phyloP scores from a whole-genome alignment of 179 eudicot species.

The Corrigiola litoralis region DNA sequence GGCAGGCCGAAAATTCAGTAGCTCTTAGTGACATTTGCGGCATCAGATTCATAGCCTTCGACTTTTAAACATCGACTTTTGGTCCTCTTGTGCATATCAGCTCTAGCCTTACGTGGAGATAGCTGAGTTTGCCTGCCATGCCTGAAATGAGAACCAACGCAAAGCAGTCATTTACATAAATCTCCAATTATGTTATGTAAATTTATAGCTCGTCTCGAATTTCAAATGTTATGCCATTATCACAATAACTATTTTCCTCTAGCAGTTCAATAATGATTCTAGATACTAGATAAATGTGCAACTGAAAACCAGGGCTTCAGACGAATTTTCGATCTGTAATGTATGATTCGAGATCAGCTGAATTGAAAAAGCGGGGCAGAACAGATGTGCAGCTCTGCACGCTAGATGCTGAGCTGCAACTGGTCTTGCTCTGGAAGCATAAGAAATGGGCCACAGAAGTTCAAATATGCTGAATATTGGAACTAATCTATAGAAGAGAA shows the following conservation, averaged over 20 bases:
- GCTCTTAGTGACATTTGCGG: slow-evolving; percentile 27
- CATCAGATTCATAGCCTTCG: slow-evolving; percentile 28
- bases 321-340: not conserved
- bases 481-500: not conserved
- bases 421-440: not conserved
- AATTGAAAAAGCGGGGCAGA: not conserved
- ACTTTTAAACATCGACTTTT: slow-evolving; percentile 23
- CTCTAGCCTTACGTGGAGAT: slow-evolving; percentile 29
- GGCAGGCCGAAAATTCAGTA: slow-evolving; percentile 13
- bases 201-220: too few species aligned
- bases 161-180: too few species aligned
- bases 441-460: not conserved
- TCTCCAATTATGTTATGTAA: too few species aligned
- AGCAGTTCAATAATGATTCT: not conserved
- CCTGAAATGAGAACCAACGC: slow-evolving; percentile 28
- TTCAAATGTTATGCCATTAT: too few species aligned
- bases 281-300: too few species aligned
- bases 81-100: slow-evolving; percentile 30
- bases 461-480: not conserved
- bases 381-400: too few species aligned
- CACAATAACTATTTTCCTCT: not conserved
- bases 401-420: not conserved
- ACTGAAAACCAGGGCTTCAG: not conserved
- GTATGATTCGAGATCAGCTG: not conserved
- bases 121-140: slow-evolving; percentile 32